phyloP scores from a whole-genome alignment of 2,329 filamentous ascomycete species.

The Pyrenochaeta sp. region DNA sequence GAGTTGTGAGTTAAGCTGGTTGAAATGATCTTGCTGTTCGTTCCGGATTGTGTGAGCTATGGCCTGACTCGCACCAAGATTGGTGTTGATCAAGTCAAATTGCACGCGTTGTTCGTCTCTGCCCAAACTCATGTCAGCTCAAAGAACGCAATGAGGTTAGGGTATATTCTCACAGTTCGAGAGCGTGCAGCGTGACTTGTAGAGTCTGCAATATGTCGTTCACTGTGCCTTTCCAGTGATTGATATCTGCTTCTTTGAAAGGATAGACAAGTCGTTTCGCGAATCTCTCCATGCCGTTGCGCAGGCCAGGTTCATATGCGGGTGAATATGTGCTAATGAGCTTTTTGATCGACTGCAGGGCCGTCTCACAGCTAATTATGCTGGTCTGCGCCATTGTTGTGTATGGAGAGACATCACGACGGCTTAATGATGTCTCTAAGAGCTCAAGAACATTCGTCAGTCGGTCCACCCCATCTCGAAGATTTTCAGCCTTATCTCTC shows the following conservation, averaged over 20 bases:
- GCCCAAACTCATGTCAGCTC: not conserved
- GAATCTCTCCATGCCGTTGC: not conserved
- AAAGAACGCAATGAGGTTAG: not conserved
- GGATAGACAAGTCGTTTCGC: not conserved
- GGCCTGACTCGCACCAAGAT: no score
- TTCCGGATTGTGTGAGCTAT: no score
- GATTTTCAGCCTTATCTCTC: constrained; percentile 6
- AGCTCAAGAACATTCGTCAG: constrained; percentile 1
- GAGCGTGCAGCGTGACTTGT: not conserved
- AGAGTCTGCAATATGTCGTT: not conserved
- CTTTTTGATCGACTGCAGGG: not conserved
- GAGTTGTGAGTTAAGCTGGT: no score
- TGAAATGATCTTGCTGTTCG: no score
- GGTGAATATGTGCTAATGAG: not conserved
- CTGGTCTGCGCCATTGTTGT: not conserved
- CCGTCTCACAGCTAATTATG: not conserved
- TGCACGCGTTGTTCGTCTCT: no score
- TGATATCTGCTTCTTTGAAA: constrained; percentile 3
- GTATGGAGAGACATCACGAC: no score
- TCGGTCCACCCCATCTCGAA: constrained; percentile 1
- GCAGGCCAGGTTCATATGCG: no score
- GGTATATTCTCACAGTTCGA: not conserved
- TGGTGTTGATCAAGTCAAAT: no score
- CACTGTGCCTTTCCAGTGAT: not conserved
- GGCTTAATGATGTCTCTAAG: no score